Evolutionary conservation across 208 protist genomes (phyloP).

Genomic region (Balamuthia mandrillaris): DNA sequence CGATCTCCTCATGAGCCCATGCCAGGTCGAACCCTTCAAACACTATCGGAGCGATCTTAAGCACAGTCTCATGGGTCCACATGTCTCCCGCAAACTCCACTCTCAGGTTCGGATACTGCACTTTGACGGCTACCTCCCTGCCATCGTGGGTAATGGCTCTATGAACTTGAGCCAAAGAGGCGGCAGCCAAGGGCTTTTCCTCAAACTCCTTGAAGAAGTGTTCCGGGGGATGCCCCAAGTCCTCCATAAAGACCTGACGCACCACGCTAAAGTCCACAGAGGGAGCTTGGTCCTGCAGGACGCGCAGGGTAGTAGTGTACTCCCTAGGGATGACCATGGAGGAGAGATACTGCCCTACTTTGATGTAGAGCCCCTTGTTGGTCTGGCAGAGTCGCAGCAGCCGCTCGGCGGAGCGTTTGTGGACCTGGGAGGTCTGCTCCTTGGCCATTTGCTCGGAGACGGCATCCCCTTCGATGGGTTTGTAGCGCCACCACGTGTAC

Average conservation of each 20-base stretch:
- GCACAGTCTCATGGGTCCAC: constrained; percentile 78
- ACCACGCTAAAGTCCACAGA: constrained; percentile 35
- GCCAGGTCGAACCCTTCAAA: constrained; percentile 57
- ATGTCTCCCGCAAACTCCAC: constrained; percentile 69
- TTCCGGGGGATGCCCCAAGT: constrained; percentile 49
- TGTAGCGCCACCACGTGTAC: neutral
- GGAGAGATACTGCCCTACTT: constrained; percentile 88
- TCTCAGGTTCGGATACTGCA: constrained; percentile 67
- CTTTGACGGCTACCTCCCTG: constrained; percentile 89
- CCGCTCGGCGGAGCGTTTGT: neutral
- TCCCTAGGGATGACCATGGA: constrained; percentile 84
- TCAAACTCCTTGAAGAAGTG: constrained; percentile 78
- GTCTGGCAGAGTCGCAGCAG: neutral
- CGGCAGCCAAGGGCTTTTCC: constrained; percentile 80
- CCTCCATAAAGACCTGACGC: constrained; percentile 41
- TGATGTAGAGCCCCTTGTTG: constrained; percentile 80
- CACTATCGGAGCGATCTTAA: constrained; percentile 68
- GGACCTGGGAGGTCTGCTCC: neutral
- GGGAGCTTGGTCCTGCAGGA: constrained; percentile 66
- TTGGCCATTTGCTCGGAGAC: neutral
- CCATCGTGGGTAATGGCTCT: constrained; percentile 53
- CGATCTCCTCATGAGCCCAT: constrained; percentile 72
- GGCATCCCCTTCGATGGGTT: neutral
- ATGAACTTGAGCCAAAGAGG: constrained; percentile 87
- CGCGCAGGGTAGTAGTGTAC: constrained; percentile 65